Conservation (phyloP, 768 basidiomycete species). For the Suillus tomentosus region DNA sequence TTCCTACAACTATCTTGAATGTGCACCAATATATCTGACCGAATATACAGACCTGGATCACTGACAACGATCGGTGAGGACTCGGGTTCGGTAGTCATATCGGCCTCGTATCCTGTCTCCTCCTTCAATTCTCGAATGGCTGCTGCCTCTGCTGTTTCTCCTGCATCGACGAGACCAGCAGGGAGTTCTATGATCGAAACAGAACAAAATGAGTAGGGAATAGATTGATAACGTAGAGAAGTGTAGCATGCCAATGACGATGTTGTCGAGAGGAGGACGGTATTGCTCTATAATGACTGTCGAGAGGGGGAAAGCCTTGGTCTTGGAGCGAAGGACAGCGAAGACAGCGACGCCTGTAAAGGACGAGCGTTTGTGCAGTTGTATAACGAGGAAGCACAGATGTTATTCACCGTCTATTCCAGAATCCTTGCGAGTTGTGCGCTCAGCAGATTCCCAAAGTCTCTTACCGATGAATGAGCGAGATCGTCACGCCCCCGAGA, state of each 20-base stretch:
- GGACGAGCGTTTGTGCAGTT: not conserved
- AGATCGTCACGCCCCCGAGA: not conserved
- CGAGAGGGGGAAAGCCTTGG: conserved; percentile 67
- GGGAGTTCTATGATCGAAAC: conserved; percentile 48
- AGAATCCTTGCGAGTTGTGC: conserved; percentile 73
- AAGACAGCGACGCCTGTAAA: conserved; percentile 79
- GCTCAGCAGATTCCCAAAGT: conserved; percentile 87
- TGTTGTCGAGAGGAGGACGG: conserved; percentile 81
- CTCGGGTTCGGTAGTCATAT: conserved; percentile 53
- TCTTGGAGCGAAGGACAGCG: conserved; percentile 76
- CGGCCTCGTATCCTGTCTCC: conserved; percentile 86
- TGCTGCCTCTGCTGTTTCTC: conserved; percentile 77
- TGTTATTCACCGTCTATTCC: conserved; percentile 73
- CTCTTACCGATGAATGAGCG: conserved; percentile 45
- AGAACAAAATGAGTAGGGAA: not conserved
- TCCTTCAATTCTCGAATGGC: conserved; percentile 90
- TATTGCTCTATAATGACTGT: conserved; percentile 92
- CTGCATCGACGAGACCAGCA: conserved; percentile 80
- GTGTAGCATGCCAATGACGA: conserved; percentile 60
- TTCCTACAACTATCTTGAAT: conserved; percentile 50
- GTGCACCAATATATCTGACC: conserved; percentile 1
- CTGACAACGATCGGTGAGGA: conserved; percentile 60
- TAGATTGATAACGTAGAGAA: too few relatives aligned
- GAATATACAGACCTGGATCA: conserved; percentile 62
- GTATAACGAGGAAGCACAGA: not conserved